Evolutionary conservation across 176 grass and related monocot species (phyloP).

Genomic region (Aegilops umbellulata): DNA sequence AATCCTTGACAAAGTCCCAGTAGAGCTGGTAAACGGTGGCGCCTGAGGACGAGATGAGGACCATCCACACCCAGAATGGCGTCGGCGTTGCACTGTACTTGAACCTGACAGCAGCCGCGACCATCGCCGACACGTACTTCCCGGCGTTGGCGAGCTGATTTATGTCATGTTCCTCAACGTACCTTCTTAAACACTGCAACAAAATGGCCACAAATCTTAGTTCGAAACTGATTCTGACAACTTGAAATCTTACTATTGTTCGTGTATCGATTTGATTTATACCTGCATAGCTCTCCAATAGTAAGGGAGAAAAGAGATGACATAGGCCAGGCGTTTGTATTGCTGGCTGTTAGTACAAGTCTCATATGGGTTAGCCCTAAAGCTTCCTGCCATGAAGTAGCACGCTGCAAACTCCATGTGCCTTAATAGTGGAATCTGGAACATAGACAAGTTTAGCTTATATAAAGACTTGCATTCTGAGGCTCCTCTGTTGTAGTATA

Average conservation of each 20-base stretch:
- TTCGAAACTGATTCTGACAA: background rate
- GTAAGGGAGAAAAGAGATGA: conserved; percentile 90
- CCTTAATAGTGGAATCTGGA: conserved; percentile 76
- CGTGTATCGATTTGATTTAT: background rate
- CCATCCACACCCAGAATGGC: conserved; percentile 50
- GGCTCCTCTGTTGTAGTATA: background rate
- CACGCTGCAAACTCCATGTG: conserved; percentile 84
- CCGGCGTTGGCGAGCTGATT: conserved; percentile 85
- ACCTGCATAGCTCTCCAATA: conserved; percentile 99
- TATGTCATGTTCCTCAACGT: conserved; percentile 74
- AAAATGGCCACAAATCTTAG: background rate
- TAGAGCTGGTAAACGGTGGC: conserved; percentile 91
- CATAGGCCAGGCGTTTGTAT: conserved; percentile 69
- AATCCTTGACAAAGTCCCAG: conserved; percentile 97
- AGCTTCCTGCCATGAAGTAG: conserved; percentile 81
- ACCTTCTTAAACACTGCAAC: conserved; percentile 69
- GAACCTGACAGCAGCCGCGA: conserved; percentile 75
- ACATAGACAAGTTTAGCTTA: background rate
- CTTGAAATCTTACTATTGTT: background rate
- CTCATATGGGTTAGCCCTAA: conserved; percentile 50
- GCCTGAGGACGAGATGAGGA: conserved; percentile 52
- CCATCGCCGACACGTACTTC: conserved; percentile 89
- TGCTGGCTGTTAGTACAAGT: conserved; percentile 52
- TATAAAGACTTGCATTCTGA: background rate
- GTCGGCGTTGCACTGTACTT: conserved; percentile 63